Conservation (phyloP, 2,329 filamentous ascomycete genomes). For the Byssochlamys sp. region DNA sequence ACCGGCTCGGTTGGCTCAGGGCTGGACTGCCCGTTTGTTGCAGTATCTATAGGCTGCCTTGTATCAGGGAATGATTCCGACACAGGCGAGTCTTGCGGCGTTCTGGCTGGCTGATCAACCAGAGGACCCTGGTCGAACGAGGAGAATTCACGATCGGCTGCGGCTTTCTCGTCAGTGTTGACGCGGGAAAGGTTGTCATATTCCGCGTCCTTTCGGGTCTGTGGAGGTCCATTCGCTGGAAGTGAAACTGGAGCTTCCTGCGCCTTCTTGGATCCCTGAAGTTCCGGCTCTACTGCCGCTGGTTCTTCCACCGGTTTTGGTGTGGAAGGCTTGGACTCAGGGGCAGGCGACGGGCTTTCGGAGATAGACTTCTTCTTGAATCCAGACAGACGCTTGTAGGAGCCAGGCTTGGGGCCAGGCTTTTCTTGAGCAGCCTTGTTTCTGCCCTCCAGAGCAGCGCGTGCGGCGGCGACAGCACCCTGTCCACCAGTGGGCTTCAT, state of each 20-base stretch:
- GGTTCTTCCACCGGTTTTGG: constrained; percentile 4
- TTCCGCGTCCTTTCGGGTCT: constrained; percentile 41
- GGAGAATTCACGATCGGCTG: constrained; percentile 45
- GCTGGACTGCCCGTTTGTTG: constrained; percentile 11
- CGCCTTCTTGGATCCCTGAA: constrained; percentile 13
- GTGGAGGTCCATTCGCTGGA: constrained; percentile 20
- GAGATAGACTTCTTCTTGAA: constrained; percentile 28
- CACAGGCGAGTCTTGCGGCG: constrained; percentile 45
- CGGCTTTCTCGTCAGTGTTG: constrained; percentile 41
- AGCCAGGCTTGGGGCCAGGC: constrained; percentile 8
- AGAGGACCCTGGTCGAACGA: constrained; percentile 84
- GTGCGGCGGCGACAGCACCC: constrained; percentile 34
- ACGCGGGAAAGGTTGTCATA: constrained; percentile 52
- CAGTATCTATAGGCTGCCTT: constrained; percentile 7
- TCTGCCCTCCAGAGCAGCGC: constrained; percentile 32
- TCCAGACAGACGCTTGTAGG: constrained; percentile 15
- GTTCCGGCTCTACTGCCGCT: constrained; percentile 18
- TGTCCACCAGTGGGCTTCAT: constrained; percentile 25
- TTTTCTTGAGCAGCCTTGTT: constrained; percentile 25
- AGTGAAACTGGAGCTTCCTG: constrained; percentile 14
- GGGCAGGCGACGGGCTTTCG: constrained; percentile 6
- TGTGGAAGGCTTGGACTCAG: constrained; percentile 4
- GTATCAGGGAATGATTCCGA: constrained; percentile 9
- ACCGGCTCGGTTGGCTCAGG: constrained; percentile 3
- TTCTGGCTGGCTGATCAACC: constrained; percentile 74